Base-by-base conservation (phyloP, 352 stramenopile species). In the Pythium chondricola region DNA sequence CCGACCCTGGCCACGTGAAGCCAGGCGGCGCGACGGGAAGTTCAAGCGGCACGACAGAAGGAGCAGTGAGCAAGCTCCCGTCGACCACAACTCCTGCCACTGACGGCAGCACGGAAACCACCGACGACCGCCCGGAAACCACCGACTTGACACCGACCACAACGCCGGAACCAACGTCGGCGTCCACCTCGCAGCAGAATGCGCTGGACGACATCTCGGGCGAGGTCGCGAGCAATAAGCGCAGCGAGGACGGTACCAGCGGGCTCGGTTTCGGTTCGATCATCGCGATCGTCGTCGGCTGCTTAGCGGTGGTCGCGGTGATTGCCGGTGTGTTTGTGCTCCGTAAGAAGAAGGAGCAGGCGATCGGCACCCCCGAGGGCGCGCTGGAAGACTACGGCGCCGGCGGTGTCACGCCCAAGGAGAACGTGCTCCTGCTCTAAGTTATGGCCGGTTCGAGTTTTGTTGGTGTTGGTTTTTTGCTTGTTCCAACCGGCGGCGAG, bases 401-500 rank as follows among this genome's bases (percentile, higher is more conserved):
- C 22, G 73, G 69, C 24, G 65, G 78, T 51, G 80, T 90, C 58
- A 90, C 78, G 55, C 78, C 78, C 35, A 90, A 90, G 65, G 78
- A 90, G 57, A 78, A 86, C 48, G 75, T 90, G 58, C 54, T 90
- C 48, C 67, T 90, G 56, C 66, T 90, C 50, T 90, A 90, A 83
- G 63, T 74, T 83, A 82, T 75, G 48, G 67, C 50, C 43, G 40
- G 21, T n/a, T n/a, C n/a, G n/a, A n/a, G n/a, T n/a, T n/a, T n/a
- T n/a, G n/a, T n/a, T n/a, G n/a, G n/a, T n/a, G n/a, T n/a, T n/a
- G n/a, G n/a, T n/a, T n/a, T n/a, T n/a, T n/a, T n/a, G n/a, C n/a
- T n/a, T n/a, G n/a, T n/a, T n/a, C n/a, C n/a, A n/a, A n/a, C n/a
- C n/a, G n/a, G n/a, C n/a, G n/a, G n/a, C n/a, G n/a, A n/a, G n/a